Base-by-base conservation (phyloP, 352 stramenopile species). In the Globisporangium barbulae region DNA sequence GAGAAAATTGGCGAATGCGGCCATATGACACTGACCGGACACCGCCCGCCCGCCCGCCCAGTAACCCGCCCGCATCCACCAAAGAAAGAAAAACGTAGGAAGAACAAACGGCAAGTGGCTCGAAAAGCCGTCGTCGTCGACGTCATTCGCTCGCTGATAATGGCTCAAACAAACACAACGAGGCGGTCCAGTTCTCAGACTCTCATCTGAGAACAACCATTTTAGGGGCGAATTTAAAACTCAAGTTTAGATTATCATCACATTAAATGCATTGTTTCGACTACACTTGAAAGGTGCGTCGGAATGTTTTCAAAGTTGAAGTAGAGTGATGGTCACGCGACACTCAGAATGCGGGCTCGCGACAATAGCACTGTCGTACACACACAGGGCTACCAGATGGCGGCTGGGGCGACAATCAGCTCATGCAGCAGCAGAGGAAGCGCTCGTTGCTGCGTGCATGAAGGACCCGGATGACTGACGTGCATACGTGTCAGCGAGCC, bases 281-380 rank as follows among this genome's bases (percentile, higher is more conserved):
- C 44, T 6, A 50, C 17, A 12, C 5, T 56, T 56, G 50, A 56
- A 21, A 13, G 17, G 28, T 19, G 22, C 22, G 9, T 0, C 8
- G 8, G 33, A 39, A 39, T 4, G 33, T 31, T 53, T 41, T 31
- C 19, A 30, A 53, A 53, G 55, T 61, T 61, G 42, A 62, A 62
- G 28, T 62, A 22, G 56, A 62, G 56, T 62, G 56, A 62, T 62
- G 44, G 56, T 62, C 56, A 25, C 56, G 39, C 54, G 54, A 49
- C 39, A 47, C 35, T 47, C 52, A 44, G 25, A 44, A 57, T 57
- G 52, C n/a, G 30, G 19, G 31, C 33, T 47, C 41, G 33, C 25
- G 52, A 57, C 52, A 44, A 42, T 30, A 56, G 17, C 49, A 41
- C 21, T 39, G 17, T 21, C 6, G 31, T 35, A 48, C n/a, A 47